These are phyloP conservation scores for Cardamine chenopodiifolia DNA, from an alignment of 345 rosid genomes.

Conservation along the genomic window DNA sequence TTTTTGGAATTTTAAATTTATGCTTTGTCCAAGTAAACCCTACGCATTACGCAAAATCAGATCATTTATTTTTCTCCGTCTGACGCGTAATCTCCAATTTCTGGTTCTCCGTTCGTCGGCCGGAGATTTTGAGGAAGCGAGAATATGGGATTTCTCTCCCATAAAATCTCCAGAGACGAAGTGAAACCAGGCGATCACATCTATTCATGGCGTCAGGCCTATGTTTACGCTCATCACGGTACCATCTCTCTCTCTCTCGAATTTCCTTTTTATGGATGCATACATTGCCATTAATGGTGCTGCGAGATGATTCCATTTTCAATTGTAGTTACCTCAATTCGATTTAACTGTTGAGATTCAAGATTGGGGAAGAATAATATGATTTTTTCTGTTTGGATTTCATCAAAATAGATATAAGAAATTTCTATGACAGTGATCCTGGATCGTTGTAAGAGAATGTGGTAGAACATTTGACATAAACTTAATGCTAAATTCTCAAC, in stretches of 20 bases:
- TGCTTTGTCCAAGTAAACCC: conserved; percentile 21
- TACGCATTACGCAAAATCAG: conserved; percentile 20
- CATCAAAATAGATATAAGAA: not conserved
- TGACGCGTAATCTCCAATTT: conserved; percentile 17
- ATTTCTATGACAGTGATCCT: not conserved
- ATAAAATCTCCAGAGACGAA: conserved; percentile 56
- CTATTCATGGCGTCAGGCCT: conserved; percentile 80
- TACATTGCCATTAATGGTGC: conserved; percentile 2
- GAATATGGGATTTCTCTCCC: conserved; percentile 67
- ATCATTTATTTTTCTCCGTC: conserved; percentile 10
- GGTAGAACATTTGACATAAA: conserved; percentile 3
- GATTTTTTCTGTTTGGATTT: not conserved
- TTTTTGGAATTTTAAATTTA: not conserved
- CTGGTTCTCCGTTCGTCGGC: conserved; percentile 28
- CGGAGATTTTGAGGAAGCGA: conserved; percentile 17
- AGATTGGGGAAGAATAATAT: conserved; percentile 17
- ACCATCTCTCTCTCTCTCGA: conserved; percentile 13
- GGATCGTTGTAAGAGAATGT: conserved; percentile 17
- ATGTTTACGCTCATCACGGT: conserved; percentile 86
- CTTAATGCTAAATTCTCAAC: conserved; percentile 4
- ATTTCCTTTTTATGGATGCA: not conserved
- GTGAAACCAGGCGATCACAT: conserved; percentile 80
- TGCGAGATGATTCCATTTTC: not conserved
- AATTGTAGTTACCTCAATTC: not conserved
- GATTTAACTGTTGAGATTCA: conserved; percentile 15